A percentile compares a stretch with the other conserved stretches of the same genome.
phyloP scores from a whole-genome alignment of 2,329 filamentous ascomycete species.

The Venturia oleaginea region DNA sequence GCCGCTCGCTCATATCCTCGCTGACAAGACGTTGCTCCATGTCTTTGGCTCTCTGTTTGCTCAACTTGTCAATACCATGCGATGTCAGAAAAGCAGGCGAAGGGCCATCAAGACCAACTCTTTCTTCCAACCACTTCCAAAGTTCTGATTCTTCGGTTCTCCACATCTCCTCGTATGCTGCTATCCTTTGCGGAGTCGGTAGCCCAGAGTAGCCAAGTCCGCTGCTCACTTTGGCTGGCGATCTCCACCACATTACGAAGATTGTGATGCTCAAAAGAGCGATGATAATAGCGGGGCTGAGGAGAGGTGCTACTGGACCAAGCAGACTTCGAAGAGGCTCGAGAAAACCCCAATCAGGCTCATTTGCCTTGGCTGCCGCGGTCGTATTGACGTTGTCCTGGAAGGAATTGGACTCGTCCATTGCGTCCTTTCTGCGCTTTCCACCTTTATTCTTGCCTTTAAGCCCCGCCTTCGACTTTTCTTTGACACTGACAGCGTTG shows the following conservation, averaged over 20 bases:
- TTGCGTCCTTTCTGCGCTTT: conserved; percentile 20
- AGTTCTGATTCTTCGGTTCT: conserved; percentile 75
- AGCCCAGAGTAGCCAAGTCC: conserved; percentile 28
- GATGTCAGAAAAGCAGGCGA: conserved; percentile 30
- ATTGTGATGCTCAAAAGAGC: conserved; percentile 64
- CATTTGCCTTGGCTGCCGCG: not conserved
- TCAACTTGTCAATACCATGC: conserved; percentile 22
- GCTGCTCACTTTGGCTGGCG: conserved; percentile 21
- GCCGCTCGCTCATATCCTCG: conserved; percentile 58
- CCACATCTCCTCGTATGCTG: conserved; percentile 93
- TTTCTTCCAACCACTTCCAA: conserved; percentile 89
- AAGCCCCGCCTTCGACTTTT: conserved; percentile 41
- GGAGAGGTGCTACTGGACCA: conserved; percentile 36
- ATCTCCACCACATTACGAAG: conserved; percentile 63
- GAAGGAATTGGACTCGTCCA: not conserved
- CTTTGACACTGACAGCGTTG: conserved; percentile 59
- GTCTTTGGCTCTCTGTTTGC: conserved; percentile 40
- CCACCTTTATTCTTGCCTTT: conserved; percentile 37
- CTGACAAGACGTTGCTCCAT: conserved; percentile 48
- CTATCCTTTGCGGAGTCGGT: conserved; percentile 50
- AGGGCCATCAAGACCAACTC: conserved; percentile 59
- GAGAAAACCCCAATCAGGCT: conserved; percentile 64
- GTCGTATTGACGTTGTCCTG: not conserved
- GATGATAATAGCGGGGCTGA: conserved; percentile 70
- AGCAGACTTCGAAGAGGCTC: conserved; percentile 53